phyloP scores from a whole-genome alignment of 2,329 filamentous ascomycete genomes.

The Colletotrichum limetticola region DNA sequence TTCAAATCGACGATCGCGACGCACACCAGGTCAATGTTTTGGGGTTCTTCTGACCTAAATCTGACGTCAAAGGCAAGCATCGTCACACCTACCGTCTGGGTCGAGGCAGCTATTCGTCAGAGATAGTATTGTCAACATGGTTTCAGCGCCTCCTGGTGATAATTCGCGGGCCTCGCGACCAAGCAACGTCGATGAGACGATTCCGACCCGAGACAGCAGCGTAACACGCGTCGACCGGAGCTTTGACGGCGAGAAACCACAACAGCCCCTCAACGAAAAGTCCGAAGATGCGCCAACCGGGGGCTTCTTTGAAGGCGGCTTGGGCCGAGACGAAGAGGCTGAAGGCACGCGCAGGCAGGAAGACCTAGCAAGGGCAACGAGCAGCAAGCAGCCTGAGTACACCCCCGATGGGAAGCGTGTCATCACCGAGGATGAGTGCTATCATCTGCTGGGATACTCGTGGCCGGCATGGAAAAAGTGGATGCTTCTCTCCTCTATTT shows the following conservation, averaged over 20 bases:
- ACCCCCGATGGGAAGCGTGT: conserved; percentile 47
- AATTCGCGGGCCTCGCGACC: background rate
- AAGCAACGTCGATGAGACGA: background rate
- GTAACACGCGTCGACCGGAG: conserved; percentile 5
- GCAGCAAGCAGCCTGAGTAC: conserved; percentile 22
- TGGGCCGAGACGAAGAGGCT: conserved; percentile 23
- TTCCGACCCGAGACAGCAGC: conserved; percentile 18
- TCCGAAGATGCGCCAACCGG: background rate
- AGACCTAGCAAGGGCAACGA: background rate
- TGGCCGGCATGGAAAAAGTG: conserved; percentile 62
- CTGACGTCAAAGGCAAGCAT: background rate
- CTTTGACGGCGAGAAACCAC: conserved; percentile 10
- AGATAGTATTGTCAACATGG: background rate
- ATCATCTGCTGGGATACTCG: conserved; percentile 55
- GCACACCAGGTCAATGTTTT: background rate
- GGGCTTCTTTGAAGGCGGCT: conserved; percentile 17
- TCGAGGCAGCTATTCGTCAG: background rate
- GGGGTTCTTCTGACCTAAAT: background rate
- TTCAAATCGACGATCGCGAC: background rate
- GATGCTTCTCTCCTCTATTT: conserved; percentile 61
- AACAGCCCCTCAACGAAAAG: background rate
- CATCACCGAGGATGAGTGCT: conserved; percentile 59
- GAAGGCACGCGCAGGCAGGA: conserved; percentile 3
- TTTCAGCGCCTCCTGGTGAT: background rate
- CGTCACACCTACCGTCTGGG: background rate